A percentile compares a stretch with the other conserved stretches of the same genome.
Conservation (phyloP, 345 rosid genomes). For the Corchorus capsularis region DNA sequence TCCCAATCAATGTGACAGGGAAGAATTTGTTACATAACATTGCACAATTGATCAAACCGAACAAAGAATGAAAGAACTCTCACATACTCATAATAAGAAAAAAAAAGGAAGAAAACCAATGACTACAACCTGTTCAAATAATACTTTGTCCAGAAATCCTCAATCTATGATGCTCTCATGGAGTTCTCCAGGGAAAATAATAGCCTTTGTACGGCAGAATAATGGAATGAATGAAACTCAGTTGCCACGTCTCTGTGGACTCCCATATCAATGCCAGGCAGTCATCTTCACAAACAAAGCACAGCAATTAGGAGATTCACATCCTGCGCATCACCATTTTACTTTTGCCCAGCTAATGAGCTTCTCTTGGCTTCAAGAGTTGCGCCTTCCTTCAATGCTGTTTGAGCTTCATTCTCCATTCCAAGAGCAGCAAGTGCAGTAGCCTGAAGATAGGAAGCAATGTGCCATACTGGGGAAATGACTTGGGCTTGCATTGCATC, state of each 20-base stretch:
- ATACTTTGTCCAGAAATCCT: constrained; percentile 15
- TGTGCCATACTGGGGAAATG: constrained; percentile 74
- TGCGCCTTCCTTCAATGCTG: constrained; percentile 69
- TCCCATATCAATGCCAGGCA: constrained; percentile 5
- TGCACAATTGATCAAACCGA: constrained; percentile 35
- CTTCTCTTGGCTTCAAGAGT: constrained; percentile 59
- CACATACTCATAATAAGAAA: background rate
- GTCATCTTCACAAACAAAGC: constrained; percentile 13
- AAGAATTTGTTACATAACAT: constrained; percentile 13
- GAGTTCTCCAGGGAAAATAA: constrained; percentile 15
- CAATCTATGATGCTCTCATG: background rate
- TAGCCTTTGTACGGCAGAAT: constrained; percentile 16
- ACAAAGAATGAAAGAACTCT: constrained; percentile 33
- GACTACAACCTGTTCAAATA: constrained; percentile 14
- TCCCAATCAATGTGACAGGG: constrained; percentile 9
- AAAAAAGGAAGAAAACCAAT: background rate
- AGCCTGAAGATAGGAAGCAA: constrained; percentile 78
- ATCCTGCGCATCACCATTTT: background rate
- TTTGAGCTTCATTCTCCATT: constrained; percentile 70
- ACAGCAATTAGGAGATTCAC: constrained; percentile 11
- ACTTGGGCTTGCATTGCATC: constrained; percentile 80
- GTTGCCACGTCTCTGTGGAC: constrained; percentile 11
- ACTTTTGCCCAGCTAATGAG: constrained; percentile 33
- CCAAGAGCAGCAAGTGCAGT: constrained; percentile 60
- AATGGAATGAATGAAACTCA: constrained; percentile 10